Conservation (phyloP, 1,284 basidiomycete genomes). For the Rhodotorula mucilaginosa region DNA sequence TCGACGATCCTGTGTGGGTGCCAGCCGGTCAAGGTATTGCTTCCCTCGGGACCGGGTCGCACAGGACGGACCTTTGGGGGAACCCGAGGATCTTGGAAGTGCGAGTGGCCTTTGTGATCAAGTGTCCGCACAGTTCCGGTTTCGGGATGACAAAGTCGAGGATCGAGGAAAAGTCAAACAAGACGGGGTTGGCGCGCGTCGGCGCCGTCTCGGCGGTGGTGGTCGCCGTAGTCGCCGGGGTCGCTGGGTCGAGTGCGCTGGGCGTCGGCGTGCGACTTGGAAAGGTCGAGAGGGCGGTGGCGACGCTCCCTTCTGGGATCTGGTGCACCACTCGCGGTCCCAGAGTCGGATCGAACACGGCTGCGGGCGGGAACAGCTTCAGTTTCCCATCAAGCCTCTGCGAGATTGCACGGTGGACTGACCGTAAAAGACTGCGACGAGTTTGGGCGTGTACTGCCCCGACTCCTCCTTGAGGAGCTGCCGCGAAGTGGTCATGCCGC, state of each 20-base stretch:
- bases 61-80: slow-evolving; percentile 59
- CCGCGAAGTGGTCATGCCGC: slow-evolving; percentile 1
- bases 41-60: too few relatives aligned
- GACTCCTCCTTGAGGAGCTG: slow-evolving; percentile 26
- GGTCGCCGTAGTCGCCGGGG: neutral
- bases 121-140: slow-evolving; percentile 76
- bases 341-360: slow-evolving; percentile 74
- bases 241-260: neutral
- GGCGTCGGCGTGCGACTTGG: slow-evolving; percentile 23
- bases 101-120: slow-evolving; percentile 67
- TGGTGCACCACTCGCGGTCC: slow-evolving; percentile 85
- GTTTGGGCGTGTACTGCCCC: slow-evolving; percentile 20
- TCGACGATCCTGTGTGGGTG: slow-evolving; percentile 51
- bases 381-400: too few relatives aligned
- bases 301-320: slow-evolving; percentile 80
- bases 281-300: slow-evolving; percentile 35
- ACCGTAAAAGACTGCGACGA: slow-evolving; percentile 33
- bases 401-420: neutral
- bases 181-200: slow-evolving; percentile 44
- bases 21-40: neutral
- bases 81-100: slow-evolving; percentile 82
- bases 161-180: slow-evolving; percentile 90
- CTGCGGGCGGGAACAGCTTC: too few relatives aligned
- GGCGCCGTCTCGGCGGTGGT: slow-evolving; percentile 4
- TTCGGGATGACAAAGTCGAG: slow-evolving; percentile 93